Conservation (phyloP, 169 alveolate genomes). For the Eimeria falciformis region DNA sequence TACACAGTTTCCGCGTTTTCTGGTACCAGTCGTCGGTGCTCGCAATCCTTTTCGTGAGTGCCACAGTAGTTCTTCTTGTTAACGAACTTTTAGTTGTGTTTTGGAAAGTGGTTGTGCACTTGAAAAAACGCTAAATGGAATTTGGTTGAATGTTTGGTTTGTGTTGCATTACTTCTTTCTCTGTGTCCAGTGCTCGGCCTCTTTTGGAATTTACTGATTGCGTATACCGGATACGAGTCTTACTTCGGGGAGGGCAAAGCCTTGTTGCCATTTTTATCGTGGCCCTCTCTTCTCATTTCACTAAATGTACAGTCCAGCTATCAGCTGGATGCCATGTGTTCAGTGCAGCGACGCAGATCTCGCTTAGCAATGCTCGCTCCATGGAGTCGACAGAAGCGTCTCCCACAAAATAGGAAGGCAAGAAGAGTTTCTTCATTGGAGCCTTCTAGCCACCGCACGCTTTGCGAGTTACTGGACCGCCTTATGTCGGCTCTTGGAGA, state of each 20-base stretch:
- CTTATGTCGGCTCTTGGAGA: conserved; percentile 56
- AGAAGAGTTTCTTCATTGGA: neutral
- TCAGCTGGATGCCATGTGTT: conserved; percentile 68
- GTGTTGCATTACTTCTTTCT: neutral
- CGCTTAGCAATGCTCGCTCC: neutral
- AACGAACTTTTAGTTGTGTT: no score
- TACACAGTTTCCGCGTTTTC: conserved; percentile 29
- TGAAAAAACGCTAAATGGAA: neutral
- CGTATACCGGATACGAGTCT: conserved; percentile 44
- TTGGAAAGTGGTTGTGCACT: neutral
- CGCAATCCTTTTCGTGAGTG: conserved; percentile 56
- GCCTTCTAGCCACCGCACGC: conserved; percentile 61
- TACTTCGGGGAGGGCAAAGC: conserved; percentile 21
- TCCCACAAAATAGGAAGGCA: neutral
- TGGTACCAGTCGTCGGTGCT: conserved; percentile 49
- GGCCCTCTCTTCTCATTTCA: conserved; percentile 45
- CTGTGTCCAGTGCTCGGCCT: conserved; percentile 39
- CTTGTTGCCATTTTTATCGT: conserved; percentile 22
- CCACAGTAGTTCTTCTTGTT: neutral
- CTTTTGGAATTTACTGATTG: conserved; percentile 57
- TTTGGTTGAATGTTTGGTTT: neutral
- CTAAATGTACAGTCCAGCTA: conserved; percentile 39
- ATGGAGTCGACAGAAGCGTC: neutral
- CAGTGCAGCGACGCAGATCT: conserved; percentile 43
- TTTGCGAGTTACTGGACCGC: conserved; percentile 59